phyloP scores from a whole-genome alignment of 208 protist genomes.

The Leishmania tarentolae region DNA sequence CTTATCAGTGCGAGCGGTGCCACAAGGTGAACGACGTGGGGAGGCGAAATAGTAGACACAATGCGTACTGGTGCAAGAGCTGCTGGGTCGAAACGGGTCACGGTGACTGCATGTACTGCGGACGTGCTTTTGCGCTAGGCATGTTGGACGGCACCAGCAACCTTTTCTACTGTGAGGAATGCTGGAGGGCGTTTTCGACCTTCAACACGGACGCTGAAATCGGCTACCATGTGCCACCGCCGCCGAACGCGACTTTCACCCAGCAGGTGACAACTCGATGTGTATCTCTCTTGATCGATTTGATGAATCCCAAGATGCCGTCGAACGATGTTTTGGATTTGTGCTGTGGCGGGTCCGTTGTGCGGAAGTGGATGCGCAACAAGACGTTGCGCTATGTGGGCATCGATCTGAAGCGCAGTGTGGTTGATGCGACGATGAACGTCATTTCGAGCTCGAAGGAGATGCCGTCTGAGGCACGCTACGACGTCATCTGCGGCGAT shows the following conservation, averaged over 20 bases:
- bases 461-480: constrained; percentile 41
- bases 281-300: constrained; percentile 76
- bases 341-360: constrained; percentile 80
- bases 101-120: constrained; percentile 84
- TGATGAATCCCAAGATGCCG: constrained; percentile 65
- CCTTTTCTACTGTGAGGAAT: constrained; percentile 85
- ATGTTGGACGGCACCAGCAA: constrained; percentile 62
- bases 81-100: constrained; percentile 87
- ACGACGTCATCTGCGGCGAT: constrained; percentile 79
- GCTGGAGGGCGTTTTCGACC: constrained; percentile 73
- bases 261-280: constrained; percentile 75
- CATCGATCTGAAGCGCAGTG: constrained; percentile 70
- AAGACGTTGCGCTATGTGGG: constrained; percentile 76
- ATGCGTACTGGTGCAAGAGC: constrained; percentile 78
- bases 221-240: constrained; percentile 76
- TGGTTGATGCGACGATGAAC: constrained; percentile 47
- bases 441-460: constrained; percentile 50
- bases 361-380: constrained; percentile 87
- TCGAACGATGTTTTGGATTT: constrained; percentile 87
- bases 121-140: constrained; percentile 52
- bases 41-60: constrained; percentile 48
- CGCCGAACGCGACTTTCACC: constrained; percentile 71
- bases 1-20: constrained; percentile 76
- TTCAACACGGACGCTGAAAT: constrained; percentile 67
- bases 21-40: constrained; percentile 77